Conservation (phyloP, 2,329 filamentous ascomycete species). For the Epichloe bromicola region DNA sequence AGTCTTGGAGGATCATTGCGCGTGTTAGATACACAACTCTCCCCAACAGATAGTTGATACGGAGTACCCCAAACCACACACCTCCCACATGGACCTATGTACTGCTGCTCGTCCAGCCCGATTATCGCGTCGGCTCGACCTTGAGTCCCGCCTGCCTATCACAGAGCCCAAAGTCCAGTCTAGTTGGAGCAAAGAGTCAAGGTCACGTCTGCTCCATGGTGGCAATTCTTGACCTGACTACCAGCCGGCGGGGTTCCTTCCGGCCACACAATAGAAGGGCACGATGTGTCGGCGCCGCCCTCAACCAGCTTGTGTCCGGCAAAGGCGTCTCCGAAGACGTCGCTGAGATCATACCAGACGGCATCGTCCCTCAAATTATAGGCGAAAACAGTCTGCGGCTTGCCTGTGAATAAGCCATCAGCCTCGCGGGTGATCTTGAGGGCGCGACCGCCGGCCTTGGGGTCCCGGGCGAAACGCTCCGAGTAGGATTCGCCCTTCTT, state of each 20-base stretch:
- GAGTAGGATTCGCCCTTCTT: constrained; percentile 15
- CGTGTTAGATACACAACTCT: no score
- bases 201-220: constrained; percentile 17
- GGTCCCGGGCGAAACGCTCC: constrained; percentile 22
- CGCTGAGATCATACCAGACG: constrained; percentile 28
- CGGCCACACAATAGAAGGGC: constrained; percentile 23
- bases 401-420: constrained; percentile 26
- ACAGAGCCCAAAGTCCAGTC: not conserved
- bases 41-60: no score
- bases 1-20: no score
- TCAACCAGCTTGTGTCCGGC: constrained; percentile 19
- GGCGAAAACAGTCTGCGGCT: constrained; percentile 27
- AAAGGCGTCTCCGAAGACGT: constrained; percentile 28
- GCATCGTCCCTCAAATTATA: constrained; percentile 22
- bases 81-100: no score
- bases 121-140: no score
- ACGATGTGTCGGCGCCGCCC: constrained; percentile 16
- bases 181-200: constrained; percentile 20
- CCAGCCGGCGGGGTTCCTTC: constrained; percentile 22
- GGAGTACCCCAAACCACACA: no score
- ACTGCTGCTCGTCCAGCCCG: no score
- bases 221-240: constrained; percentile 26
- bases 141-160: not conserved
- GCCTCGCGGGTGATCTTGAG: constrained; percentile 23
- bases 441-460: constrained; percentile 23